Base-by-base conservation (phyloP, 768 basidiomycete genomes). In the Boletus subcaerulescens region DNA sequence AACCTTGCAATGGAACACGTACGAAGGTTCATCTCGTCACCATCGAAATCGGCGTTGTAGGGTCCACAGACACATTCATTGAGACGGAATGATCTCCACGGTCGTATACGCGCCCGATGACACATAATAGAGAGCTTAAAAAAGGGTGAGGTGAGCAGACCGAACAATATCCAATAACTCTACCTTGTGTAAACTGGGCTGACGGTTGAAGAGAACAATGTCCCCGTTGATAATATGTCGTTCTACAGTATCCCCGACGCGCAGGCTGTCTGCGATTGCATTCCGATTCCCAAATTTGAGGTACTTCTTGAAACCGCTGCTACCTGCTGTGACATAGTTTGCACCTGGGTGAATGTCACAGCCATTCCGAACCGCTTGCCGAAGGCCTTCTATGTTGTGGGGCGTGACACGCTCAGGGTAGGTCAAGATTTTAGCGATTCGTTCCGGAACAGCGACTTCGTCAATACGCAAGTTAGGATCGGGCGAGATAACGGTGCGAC, bases 1-100 rank as follows among this genome's bases (percentile, higher is more conserved):
- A 45, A 31, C 2, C 17, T 5, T 59, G 4, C 38, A 48, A 26
- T 29, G 36, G 14, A 56, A 44, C 48, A 68, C 91, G 64, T 65
- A 95, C 96, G 97, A 64, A 99, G 76, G 73, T 99, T 99, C 97
- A 99, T 99, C 71, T 99, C 97, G 69, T 99, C 97, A 57, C 97
- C 97, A 69, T 99, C 97, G 60, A 99, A 99, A 77, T 99, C 97
- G 46, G 97, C 97, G 67, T 98, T 98, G 74, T 98, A 98, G 9
- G 97, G 97, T 45, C 92, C 94, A 73, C 97, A 99, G 10, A 98
- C 97, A 83, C 97, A 99, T 70, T 99, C 97, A 66, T 99, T 99
- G 52, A 99, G 74, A 32, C 97, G 82, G 77, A 99, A 98, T 1
- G 97, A 91, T 60, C 96, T 78, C 97, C 97, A 99, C 22, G 97